Percentiles rank a stretch among this genome's conserved stretches.
phyloP scores from a whole-genome alignment of 2,329 filamentous ascomycete genomes.

The Fusarium compactum region DNA sequence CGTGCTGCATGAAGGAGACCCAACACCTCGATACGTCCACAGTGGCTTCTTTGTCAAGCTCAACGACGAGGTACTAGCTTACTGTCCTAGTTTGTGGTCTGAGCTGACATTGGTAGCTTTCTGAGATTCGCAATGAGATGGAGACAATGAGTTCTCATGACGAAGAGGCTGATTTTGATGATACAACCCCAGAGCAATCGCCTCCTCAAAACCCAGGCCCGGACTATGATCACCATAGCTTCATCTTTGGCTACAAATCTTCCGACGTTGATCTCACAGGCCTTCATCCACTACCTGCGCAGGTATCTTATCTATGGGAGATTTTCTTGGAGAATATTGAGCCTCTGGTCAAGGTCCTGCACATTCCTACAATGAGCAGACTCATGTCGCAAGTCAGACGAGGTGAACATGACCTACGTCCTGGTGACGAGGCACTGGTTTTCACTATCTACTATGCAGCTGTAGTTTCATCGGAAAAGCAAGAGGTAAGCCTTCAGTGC shows the following conservation, averaged over 20 bases:
- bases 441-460: slow-evolving; percentile 40
- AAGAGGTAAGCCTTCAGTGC: slow-evolving; percentile 18
- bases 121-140: slow-evolving; percentile 36
- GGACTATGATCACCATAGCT: slow-evolving; percentile 33
- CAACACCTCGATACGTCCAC: slow-evolving; percentile 78
- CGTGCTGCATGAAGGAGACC: slow-evolving; percentile 75
- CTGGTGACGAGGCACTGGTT: slow-evolving; percentile 35
- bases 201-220: slow-evolving; percentile 18
- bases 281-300: slow-evolving; percentile 34
- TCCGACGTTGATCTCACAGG: slow-evolving; percentile 23
- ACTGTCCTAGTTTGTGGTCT: no score
- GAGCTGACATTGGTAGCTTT: slow-evolving; percentile 23
- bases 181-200: slow-evolving; percentile 37
- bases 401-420: slow-evolving; percentile 28
- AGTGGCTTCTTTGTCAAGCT: slow-evolving; percentile 81
- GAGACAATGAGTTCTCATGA: slow-evolving; percentile 31
- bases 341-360: slow-evolving; percentile 35
- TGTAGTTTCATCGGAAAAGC: slow-evolving; percentile 23
- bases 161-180: slow-evolving; percentile 15
- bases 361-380: slow-evolving; percentile 37
- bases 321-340: slow-evolving; percentile 40
- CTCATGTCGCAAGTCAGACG: slow-evolving; percentile 34
- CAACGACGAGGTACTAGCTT: slow-evolving; percentile 71
- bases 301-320: slow-evolving; percentile 34
- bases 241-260: slow-evolving; percentile 37